Evolutionary conservation across 2,329 filamentous ascomycete species (phyloP), one percentile per base, ranked within the genome.

Genomic region (Colletotrichum neosansevieriae): DNA sequence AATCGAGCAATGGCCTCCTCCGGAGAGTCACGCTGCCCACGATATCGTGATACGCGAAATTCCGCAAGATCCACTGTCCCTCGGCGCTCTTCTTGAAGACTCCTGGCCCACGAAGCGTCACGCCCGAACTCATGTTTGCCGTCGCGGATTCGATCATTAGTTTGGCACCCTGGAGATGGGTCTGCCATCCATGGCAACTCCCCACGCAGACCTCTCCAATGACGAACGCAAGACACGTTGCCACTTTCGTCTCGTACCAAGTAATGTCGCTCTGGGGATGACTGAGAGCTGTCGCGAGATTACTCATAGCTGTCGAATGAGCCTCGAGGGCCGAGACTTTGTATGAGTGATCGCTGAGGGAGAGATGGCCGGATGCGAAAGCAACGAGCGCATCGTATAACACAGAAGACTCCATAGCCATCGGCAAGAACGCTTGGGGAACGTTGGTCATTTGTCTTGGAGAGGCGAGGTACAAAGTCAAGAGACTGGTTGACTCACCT

Each of bases 31-130:
- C 40, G 12, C 66, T 69, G 4, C 47, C 66, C 7, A 69, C 57
- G 3, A 69, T 69, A 47, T 72, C 70, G 50, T 72, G 70, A 44
- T 72, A 72, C 2, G 70, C 70, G 58, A 72, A 72, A 34, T 72
- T 71, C 10, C 70, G 65, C 4, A 72, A 65, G 12, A 72, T 60
- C 70, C 70, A 72, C 45, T 68, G 69, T 1, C 70, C 70, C 4
- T 72, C 70, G 3, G 58, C 61, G 9, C 66, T 69, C 40, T 44
- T 56, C 17, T 66, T 69, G 50, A 71, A 69, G 32, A 60, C 64
- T 7, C 69, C 70, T 1, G 63, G 61, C 2, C 68, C 70, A 6
- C 17, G 45, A 12, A 71, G 12, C n/a, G 47, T 29, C 0, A 10
- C 45, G 2, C 68, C 68, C 4, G 47, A 44, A 15, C 59, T 63